phyloP scores from a whole-genome alignment of 306 rosid genomes.

The Purshia tridentata region DNA sequence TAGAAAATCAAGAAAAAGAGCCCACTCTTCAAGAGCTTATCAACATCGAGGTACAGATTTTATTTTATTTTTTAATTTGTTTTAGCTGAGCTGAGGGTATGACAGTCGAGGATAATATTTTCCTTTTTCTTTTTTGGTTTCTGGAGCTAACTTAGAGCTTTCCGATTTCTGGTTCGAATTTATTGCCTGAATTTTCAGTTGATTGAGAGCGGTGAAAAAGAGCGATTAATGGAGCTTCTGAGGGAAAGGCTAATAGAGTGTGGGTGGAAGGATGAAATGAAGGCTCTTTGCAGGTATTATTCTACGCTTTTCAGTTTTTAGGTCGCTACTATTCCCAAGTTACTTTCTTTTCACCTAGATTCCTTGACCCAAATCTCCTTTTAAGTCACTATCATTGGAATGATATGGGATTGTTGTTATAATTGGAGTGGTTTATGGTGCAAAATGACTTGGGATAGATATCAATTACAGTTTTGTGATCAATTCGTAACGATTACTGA shows the following conservation, averaged over 20 bases:
- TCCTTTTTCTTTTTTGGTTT: not conserved
- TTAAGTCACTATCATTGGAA: not conserved
- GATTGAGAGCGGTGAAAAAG: conserved; percentile 90
- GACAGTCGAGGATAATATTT: not conserved
- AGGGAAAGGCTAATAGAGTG: conserved; percentile 94
- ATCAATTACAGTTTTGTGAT: not conserved
- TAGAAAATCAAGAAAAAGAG: conserved; percentile 55
- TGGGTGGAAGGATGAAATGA: conserved; percentile 98
- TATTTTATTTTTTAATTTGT: not conserved
- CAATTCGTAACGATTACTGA: not conserved
- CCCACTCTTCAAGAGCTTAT: conserved; percentile 67
- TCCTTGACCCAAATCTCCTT: not conserved
- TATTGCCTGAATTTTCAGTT: conserved; percentile 38
- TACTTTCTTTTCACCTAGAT: not conserved
- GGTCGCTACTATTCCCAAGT: not conserved
- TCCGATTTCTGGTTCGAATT: not conserved
- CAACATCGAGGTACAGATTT: conserved; percentile 61
- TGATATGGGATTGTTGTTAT: not conserved
- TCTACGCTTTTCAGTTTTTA: not conserved
- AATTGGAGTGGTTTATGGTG: not conserved
- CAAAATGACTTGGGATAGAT: not conserved
- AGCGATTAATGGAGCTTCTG: conserved; percentile 77
- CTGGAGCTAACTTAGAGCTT: not conserved
- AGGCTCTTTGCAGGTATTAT: conserved; percentile 77
- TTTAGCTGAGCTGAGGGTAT: not conserved